These are phyloP conservation scores for Ceratocystis ficicola DNA, from an alignment of 2,329 filamentous ascomycete genomes.

Conservation along the genomic window DNA sequence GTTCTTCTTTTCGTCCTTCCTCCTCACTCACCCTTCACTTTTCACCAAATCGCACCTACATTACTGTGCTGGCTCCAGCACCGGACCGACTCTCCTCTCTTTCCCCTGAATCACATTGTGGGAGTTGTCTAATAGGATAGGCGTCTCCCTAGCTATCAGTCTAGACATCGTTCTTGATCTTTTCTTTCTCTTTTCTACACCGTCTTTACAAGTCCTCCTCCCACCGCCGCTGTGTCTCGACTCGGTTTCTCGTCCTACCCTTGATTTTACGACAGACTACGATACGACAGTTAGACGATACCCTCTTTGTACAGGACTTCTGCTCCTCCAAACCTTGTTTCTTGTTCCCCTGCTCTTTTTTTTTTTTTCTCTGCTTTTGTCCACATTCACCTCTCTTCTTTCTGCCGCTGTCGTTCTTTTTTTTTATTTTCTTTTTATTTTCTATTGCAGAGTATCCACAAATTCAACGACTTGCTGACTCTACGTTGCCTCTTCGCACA, in stretches of 20 bases:
- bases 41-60: neutral
- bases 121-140: neutral
- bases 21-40: neutral
- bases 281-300: slow-evolving; percentile 6
- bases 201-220: neutral
- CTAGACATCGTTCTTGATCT: neutral
- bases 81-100: neutral
- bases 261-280: slow-evolving; percentile 1
- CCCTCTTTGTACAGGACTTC: slow-evolving; percentile 1
- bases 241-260: neutral
- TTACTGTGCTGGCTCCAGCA: neutral
- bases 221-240: neutral
- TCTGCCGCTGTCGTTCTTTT: neutral
- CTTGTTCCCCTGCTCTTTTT: neutral
- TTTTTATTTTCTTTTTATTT: neutral
- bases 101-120: neutral
- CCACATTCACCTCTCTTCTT: neutral
- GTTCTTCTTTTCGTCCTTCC: neutral
- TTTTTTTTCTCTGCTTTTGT: neutral
- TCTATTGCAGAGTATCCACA: neutral
- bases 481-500: neutral
- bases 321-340: neutral
- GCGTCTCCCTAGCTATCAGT: neutral
- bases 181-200: neutral
- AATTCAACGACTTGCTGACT: slow-evolving; percentile 17